phyloP scores from a whole-genome alignment of 352 stramenopile species.

The Pythium folliculosum region DNA sequence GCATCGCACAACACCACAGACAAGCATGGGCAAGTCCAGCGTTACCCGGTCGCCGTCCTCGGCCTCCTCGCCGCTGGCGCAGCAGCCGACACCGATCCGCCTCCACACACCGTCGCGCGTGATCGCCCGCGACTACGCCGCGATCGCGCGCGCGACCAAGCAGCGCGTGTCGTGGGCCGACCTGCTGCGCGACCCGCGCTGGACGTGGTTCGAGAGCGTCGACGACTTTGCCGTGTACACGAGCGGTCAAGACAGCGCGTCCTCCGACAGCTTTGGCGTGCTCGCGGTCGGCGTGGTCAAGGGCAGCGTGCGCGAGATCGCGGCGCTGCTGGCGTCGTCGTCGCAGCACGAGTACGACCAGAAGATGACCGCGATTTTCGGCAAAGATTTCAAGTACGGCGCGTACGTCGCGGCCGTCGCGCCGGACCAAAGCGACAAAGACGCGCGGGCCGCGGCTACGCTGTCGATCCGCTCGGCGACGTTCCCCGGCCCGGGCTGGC shows the following conservation, averaged over 20 bases:
- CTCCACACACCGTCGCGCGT: neutral
- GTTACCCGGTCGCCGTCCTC: neutral
- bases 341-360: constrained; percentile 2
- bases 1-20: no score
- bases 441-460: neutral
- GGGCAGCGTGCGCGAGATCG: constrained; percentile 10
- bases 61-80: neutral
- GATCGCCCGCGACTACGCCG: neutral
- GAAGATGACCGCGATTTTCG: constrained; percentile 18
- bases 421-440: neutral
- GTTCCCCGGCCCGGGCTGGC: constrained; percentile 8
- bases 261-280: neutral
- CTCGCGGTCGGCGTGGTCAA: constrained; percentile 13
- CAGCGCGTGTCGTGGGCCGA: constrained; percentile 3
- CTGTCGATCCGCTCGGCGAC: constrained; percentile 19
- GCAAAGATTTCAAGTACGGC: constrained; percentile 17
- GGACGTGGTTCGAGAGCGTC: constrained; percentile 24
- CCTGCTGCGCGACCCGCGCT: neutral
- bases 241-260: neutral
- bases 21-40: neutral
- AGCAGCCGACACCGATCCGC: neutral
- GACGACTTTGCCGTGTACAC: constrained; percentile 19
- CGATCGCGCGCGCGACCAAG: constrained; percentile 9
- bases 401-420: neutral
- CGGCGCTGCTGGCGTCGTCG: constrained; percentile 8